These are phyloP conservation scores for Aureobasidium sp. DNA, from an alignment of 2,329 filamentous ascomycete genomes.

Conservation along the genomic window DNA sequence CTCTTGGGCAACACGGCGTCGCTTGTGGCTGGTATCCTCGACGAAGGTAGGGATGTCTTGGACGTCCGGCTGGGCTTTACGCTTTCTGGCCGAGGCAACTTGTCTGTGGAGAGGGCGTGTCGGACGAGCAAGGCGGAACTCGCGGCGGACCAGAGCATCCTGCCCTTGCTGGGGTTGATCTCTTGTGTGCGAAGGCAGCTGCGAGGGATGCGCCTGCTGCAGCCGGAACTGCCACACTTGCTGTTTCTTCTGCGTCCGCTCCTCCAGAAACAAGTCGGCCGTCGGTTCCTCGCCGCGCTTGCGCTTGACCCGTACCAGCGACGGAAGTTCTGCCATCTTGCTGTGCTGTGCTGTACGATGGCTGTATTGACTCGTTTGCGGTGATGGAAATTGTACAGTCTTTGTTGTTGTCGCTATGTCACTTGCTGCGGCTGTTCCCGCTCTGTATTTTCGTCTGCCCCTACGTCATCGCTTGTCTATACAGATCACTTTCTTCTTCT, in stretches of 20 bases:
- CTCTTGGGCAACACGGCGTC: neutral
- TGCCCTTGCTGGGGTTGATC: neutral
- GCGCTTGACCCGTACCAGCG: slow-evolving; percentile 49
- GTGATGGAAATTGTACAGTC: neutral
- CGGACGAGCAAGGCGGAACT: slow-evolving; percentile 14
- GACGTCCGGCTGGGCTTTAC: slow-evolving; percentile 9
- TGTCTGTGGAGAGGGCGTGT: slow-evolving; percentile 8
- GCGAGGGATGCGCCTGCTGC: slow-evolving; percentile 13
- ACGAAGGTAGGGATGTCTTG: slow-evolving; percentile 20
- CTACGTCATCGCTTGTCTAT: neutral
- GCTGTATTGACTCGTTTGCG: neutral
- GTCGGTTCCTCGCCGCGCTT: slow-evolving; percentile 48
- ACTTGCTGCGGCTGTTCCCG: neutral
- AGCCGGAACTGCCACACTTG: slow-evolving; percentile 19
- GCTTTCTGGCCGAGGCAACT: slow-evolving; percentile 13
- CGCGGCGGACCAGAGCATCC: slow-evolving; percentile 6
- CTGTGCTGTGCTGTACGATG: neutral
- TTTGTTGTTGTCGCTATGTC: slow-evolving; percentile 4
- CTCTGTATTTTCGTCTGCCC: neutral
- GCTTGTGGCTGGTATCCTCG: slow-evolving; percentile 14
- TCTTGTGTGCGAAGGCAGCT: neutral
- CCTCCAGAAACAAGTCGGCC: slow-evolving; percentile 20
- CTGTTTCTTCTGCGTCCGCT: slow-evolving; percentile 18
- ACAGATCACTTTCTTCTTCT: neutral
- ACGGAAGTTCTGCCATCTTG: slow-evolving; percentile 41